Base-by-base conservation (phyloP, 2,329 filamentous ascomycete species). In the Colletotrichum sidae region DNA sequence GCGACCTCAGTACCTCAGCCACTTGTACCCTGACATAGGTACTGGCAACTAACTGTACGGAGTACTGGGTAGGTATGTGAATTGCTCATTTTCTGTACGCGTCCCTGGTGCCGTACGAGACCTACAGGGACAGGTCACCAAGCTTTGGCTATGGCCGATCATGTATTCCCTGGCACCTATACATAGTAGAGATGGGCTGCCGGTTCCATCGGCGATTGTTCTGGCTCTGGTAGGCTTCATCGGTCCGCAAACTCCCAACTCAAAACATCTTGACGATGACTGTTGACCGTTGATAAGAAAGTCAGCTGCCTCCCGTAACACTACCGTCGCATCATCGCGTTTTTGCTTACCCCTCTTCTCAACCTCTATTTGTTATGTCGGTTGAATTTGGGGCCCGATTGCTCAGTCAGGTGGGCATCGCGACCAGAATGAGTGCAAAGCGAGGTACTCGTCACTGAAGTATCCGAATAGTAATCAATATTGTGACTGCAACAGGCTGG, bases 401-500 rank as follows among this genome's bases (percentile, higher is more conserved):
- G 25, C 25, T 25, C 25, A 25, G 25, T 25, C 25, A 5, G 25
- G 25, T 5, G 25, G 3, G 25, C 25, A 25, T 25, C 25, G 25
- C 25, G 25, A 25, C 25, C 25, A 25, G 25, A 25, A 25, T 25
- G 25, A 25, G 25, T 25, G 25, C 25, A 25, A 4, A 4, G 25
- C 25, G 25, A 25, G 25, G 25, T 5, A 25, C 25, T 25, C 25
- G 25, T 44, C 45, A 58, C 55, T 58, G 17, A 51, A 55, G 49
- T 50, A 17, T 25, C 25, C 25, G 46, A 50, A 51, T 38, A 51
- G 50, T 42, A 44, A 37, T 51, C 44, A 33, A 44, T 58, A 44
- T 58, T 51, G 51, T 58, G 51, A 59, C 47, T 52, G 56, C 47
- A 59, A 59, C 47, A 52, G 56, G 38, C 61, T 46, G 17, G 55